A percentile compares a stretch with the other conserved stretches of the same genome.
Evolutionary conservation across 2,329 filamentous ascomycete species (phyloP).

Genomic region (Madurella fahalii): DNA sequence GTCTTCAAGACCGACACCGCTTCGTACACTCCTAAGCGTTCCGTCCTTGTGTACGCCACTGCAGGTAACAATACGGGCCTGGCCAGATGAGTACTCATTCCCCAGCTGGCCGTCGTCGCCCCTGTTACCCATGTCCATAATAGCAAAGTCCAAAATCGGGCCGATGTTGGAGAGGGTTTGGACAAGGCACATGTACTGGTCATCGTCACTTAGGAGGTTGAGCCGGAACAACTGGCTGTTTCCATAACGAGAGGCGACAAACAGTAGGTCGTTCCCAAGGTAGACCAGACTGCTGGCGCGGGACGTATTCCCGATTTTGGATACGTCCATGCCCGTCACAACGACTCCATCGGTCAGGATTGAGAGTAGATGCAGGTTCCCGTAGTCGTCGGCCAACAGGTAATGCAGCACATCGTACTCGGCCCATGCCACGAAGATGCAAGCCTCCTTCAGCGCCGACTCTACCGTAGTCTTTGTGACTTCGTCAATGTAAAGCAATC

Average conservation of each 20-base stretch:
- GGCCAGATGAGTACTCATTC: constrained; percentile 91
- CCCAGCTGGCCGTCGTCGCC: constrained; percentile 69
- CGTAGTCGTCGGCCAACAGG: constrained; percentile 89
- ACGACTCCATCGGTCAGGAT: constrained; percentile 63
- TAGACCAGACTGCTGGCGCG: constrained; percentile 77
- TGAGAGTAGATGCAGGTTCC: constrained; percentile 77
- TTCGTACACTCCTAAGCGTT: constrained; percentile 82
- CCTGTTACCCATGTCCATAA: constrained; percentile 93
- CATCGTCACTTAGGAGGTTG: constrained; percentile 43
- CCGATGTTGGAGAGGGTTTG: constrained; percentile 82
- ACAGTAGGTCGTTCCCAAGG: constrained; percentile 67
- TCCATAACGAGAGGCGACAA: constrained; percentile 87
- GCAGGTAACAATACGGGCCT: constrained; percentile 87
- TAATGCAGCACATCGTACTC: constrained; percentile 77
- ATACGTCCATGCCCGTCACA: constrained; percentile 69
- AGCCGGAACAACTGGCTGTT: constrained; percentile 80
- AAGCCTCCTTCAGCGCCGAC: constrained; percentile 64
- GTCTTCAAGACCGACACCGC: constrained; percentile 89
- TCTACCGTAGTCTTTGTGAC: constrained; percentile 64
- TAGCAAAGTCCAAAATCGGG: constrained; percentile 83
- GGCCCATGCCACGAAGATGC: constrained; percentile 89
- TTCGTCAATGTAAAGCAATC: constrained; percentile 80
- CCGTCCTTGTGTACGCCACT: constrained; percentile 89
- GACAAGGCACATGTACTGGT: constrained; percentile 55
- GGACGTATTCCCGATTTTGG: constrained; percentile 62